Percentiles rank a stretch among this genome's conserved stretches.
Evolutionary conservation across 1,284 basidiomycete species (phyloP).

Genomic region (Boletus semigastroideus): DNA sequence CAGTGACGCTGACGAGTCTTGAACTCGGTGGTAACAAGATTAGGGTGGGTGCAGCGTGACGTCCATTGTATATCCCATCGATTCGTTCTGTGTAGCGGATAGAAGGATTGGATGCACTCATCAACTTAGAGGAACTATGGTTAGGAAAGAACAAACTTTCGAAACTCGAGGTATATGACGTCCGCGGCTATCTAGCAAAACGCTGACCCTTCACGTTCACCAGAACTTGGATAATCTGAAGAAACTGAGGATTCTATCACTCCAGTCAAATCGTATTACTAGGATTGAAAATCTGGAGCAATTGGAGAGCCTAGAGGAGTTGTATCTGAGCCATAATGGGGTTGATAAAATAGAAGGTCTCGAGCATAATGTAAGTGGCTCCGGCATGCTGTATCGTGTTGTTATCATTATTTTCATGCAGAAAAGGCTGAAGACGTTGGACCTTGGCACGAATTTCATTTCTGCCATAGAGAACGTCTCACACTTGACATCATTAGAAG

Average conservation of each 20-base stretch:
- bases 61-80: neutral
- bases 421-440: conserved; percentile 82
- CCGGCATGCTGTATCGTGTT: neutral
- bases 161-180: conserved; percentile 62
- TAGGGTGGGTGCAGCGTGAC: conserved; percentile 49
- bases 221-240: conserved; percentile 65
- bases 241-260: conserved; percentile 77
- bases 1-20: conserved; percentile 72
- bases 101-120: conserved; percentile 82
- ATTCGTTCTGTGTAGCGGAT: conserved; percentile 59
- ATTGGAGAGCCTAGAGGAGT: conserved; percentile 77
- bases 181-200: neutral
- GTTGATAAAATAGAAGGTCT: conserved; percentile 84
- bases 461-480: conserved; percentile 76
- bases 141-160: conserved; percentile 97
- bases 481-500: conserved; percentile 77
- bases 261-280: conserved; percentile 94
- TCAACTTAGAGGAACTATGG: conserved; percentile 91
- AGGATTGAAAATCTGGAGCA: conserved; percentile 80
- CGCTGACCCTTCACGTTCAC: conserved; percentile 1
- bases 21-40: conserved; percentile 94
- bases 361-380: conserved; percentile 68
- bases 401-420: conserved; percentile 30
- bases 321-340: conserved; percentile 96
- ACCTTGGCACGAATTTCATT: conserved; percentile 87